phyloP scores from a whole-genome alignment of 2,329 filamentous ascomycete species.

The Reticulascus tulasneorum region DNA sequence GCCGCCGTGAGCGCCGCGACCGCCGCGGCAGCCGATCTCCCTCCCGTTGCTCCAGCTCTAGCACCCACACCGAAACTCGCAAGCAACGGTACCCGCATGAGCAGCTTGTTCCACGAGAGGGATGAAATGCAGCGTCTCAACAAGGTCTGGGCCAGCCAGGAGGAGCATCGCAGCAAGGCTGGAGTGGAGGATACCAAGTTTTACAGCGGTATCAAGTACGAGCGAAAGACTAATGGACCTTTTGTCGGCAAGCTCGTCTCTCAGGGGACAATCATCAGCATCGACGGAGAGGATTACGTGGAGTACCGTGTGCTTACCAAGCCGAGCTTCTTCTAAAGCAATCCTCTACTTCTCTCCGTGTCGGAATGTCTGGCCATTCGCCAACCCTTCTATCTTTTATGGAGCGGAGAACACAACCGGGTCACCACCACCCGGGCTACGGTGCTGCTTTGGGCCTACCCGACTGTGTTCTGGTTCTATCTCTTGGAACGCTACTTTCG shows the following conservation, averaged over 20 bases:
- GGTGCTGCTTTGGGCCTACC: too few species aligned
- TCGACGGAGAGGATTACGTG: conserved; percentile 64
- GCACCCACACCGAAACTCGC: too few species aligned
- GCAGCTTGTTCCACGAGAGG: conserved; percentile 37
- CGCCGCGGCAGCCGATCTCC: conserved; percentile 19
- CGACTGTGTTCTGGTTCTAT: too few species aligned
- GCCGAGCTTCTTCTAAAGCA: conserved; percentile 53
- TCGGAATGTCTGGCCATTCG: too few species aligned
- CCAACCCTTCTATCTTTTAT: too few species aligned
- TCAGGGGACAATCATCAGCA: conserved; percentile 57
- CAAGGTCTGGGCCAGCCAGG: conserved; percentile 52
- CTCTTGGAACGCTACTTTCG: too few species aligned
- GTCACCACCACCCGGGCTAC: too few species aligned
- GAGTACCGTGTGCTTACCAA: conserved; percentile 64
- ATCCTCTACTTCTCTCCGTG: background rate
- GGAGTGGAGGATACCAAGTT: conserved; percentile 52
- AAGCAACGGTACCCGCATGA: conserved; percentile 19
- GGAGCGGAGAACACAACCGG: too few species aligned
- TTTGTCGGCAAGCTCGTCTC: conserved; percentile 62
- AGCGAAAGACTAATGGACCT: conserved; percentile 56
- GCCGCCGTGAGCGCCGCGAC: conserved; percentile 29
- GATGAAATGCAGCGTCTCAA: conserved; percentile 49
- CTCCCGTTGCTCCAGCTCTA: background rate
- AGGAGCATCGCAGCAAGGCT: conserved; percentile 39
- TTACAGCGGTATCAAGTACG: conserved; percentile 57